A percentile compares a stretch with the other conserved stretches of the same genome.
Evolutionary conservation across 768 basidiomycete species (phyloP).

Genomic region (Tylopilus cervinicoccineus): DNA sequence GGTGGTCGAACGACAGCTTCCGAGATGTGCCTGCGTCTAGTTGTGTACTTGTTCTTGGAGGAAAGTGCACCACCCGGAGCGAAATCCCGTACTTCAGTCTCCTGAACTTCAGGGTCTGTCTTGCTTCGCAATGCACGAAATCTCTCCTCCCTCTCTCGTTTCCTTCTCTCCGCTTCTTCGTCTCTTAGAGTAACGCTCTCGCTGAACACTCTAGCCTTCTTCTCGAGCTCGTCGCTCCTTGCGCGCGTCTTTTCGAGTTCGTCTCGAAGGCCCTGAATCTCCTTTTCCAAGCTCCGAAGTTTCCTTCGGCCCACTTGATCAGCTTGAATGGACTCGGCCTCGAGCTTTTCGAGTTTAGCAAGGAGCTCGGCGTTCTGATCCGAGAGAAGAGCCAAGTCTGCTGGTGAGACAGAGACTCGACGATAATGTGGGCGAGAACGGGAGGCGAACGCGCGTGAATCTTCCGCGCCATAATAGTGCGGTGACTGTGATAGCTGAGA

Average conservation of each 20-base stretch:
- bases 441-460: slow-evolving; percentile 20
- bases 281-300: slow-evolving; percentile 71
- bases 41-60: slow-evolving; percentile 17
- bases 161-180: slow-evolving; percentile 30
- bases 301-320: slow-evolving; percentile 67
- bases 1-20: slow-evolving; percentile 19
- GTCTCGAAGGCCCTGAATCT: slow-evolving; percentile 68
- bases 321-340: slow-evolving; percentile 60
- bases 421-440: slow-evolving; percentile 25
- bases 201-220: slow-evolving; percentile 47
- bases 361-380: slow-evolving; percentile 84
- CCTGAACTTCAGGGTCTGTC: slow-evolving; percentile 28
- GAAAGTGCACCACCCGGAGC: slow-evolving; percentile 53
- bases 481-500: slow-evolving; percentile 32
- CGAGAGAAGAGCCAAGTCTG: slow-evolving; percentile 66
- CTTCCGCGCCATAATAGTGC: slow-evolving; percentile 29
- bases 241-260: slow-evolving; percentile 76
- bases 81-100: slow-evolving; percentile 47
- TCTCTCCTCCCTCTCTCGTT: slow-evolving; percentile 45
- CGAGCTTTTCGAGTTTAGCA: slow-evolving; percentile 69
- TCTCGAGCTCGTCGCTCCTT: slow-evolving; percentile 67
- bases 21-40: slow-evolving; percentile 29
- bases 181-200: slow-evolving; percentile 21
- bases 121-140: slow-evolving; percentile 49
- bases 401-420: slow-evolving; percentile 60